Percentiles rank a stretch among this genome's conserved stretches.
Evolutionary conservation across 2,329 filamentous ascomycete genomes (phyloP).

Genomic region (Ascochyta lentis): DNA sequence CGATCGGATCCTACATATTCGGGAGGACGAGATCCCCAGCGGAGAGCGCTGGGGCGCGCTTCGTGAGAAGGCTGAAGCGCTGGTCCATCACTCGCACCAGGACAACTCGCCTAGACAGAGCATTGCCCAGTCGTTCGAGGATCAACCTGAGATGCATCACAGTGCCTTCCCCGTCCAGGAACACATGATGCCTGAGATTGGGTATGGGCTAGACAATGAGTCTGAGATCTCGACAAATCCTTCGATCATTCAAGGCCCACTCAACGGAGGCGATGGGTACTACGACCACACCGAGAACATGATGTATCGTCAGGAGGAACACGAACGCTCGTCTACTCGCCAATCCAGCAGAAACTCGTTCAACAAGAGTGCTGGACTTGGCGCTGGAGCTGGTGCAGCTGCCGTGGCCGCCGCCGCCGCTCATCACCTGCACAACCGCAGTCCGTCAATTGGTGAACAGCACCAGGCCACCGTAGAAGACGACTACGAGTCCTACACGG

Average conservation of each 20-base stretch:
- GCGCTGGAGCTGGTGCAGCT: conserved; percentile 58
- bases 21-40: conserved; percentile 35
- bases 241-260: conserved; percentile 78
- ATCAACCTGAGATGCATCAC: conserved; percentile 66
- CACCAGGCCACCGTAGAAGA: conserved; percentile 49
- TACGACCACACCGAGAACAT: conserved; percentile 51
- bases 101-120: conserved; percentile 63
- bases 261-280: conserved; percentile 61
- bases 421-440: conserved; percentile 46
- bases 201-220: conserved; percentile 64
- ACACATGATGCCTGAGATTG: conserved; percentile 79
- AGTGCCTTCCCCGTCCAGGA: conserved; percentile 72
- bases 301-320: conserved; percentile 43
- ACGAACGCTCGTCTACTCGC: conserved; percentile 37
- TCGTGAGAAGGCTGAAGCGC: conserved; percentile 51
- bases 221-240: conserved; percentile 83
- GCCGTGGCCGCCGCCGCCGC: conserved; percentile 63
- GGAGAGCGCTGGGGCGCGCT: conserved; percentile 48
- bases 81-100: conserved; percentile 38
- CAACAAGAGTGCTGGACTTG: conserved; percentile 45
- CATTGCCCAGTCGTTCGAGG: conserved; percentile 55
- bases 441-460: conserved; percentile 35
- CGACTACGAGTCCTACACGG: conserved; percentile 44
- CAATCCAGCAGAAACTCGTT: conserved; percentile 40
- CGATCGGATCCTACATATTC: conserved; percentile 18